Evolutionary conservation across 768 basidiomycete species (phyloP), one percentile per base, ranked within the genome.

Genomic region (Roridomyces roridus): DNA sequence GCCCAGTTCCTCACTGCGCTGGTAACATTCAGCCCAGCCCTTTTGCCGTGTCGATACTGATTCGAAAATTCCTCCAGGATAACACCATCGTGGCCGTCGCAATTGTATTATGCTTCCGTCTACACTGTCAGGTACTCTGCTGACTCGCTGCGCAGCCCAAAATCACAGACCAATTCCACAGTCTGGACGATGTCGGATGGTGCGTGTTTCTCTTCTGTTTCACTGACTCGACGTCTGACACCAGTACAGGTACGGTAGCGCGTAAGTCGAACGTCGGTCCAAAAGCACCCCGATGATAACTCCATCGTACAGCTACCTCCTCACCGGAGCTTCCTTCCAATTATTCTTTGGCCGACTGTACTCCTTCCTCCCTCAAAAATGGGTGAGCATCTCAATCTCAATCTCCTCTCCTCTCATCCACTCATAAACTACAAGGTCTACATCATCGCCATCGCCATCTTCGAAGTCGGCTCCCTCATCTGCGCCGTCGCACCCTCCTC

Each of bases 381-480:
- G 36, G 44, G 52, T 46, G 24, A 17, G 39, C 25, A 36, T 15
- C 7, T 26, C 11, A n/a, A n/a, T n/a, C n/a, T n/a, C n/a, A n/a
- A 15, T 36, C 15, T 4, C 11, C 34, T 18, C 9, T 24, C 6
- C 14, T n/a, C 9, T 15, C 12, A n/a, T n/a, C n/a, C n/a, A n/a
- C n/a, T n/a, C n/a, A n/a, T n/a, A n/a, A n/a, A n/a, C n/a, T n/a
- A n/a, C 31, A 10, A 34, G 51, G 51, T 52, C 25, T 52, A 36
- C 43, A 42, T 52, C 25, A 39, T 41, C 62, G 68, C 70, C 15
- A 57, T 68, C 23, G 10, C 45, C 8, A 58, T 80, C 51, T 80
- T 81, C 60, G 80, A 82, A 57, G 54, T 80, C 21, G 81, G 82
- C 3, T 75, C 73, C 5, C 54, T 76, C 20, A 64, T 80, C 39